These are phyloP conservation scores for Musa balbisiana DNA, from an alignment of 202 grass and related monocot species.

Conservation along the genomic window DNA sequence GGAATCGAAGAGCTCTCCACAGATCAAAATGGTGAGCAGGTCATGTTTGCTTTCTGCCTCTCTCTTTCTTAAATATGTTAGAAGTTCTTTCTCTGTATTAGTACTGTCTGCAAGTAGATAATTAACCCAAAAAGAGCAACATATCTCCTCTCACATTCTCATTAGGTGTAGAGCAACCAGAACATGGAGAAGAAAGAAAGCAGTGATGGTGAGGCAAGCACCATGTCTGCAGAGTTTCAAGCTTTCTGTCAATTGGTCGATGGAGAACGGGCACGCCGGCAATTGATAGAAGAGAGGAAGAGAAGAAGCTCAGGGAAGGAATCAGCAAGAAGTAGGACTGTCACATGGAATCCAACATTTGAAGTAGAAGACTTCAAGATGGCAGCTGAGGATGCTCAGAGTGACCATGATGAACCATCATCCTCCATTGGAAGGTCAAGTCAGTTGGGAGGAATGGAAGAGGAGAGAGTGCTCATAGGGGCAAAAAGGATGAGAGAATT, in stretches of 20 bases:
- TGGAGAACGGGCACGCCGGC: conserved; percentile 17
- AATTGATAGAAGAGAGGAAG: conserved; percentile 4
- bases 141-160: neutral
- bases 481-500: neutral
- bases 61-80: too few species aligned
- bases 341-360: conserved; percentile 22
- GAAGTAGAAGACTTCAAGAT: conserved; percentile 26
- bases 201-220: neutral
- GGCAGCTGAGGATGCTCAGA: conserved; percentile 8
- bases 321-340: conserved; percentile 1
- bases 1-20: too few species aligned
- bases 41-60: too few species aligned
- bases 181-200: conserved; percentile 23
- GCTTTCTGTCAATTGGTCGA: conserved; percentile 28
- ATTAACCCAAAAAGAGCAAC: too few species aligned
- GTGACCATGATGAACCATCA: neutral
- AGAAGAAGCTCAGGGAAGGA: conserved; percentile 8
- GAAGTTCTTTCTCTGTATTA: too few species aligned
- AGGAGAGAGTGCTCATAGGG: neutral
- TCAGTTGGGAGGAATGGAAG: neutral
- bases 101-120: too few species aligned
- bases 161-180: neutral
- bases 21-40: too few species aligned
- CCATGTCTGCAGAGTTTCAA: conserved; percentile 10
- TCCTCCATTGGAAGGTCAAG: neutral